Evolutionary conservation across 179 eudicot species (phyloP), one percentile per base, ranked within the genome.

Genomic region (Silene noctiflora): DNA sequence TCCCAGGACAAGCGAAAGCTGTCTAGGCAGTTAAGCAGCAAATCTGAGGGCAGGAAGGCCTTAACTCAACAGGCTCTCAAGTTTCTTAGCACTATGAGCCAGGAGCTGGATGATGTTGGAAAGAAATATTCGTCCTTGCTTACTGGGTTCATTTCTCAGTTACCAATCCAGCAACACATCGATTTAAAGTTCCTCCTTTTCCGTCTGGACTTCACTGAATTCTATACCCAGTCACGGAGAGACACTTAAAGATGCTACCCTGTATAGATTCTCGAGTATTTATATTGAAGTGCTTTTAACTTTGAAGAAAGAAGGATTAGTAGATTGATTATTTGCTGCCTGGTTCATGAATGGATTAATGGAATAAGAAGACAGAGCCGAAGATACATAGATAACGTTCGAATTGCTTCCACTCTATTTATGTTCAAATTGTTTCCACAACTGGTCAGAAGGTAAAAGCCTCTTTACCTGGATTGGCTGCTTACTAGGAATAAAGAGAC

Each of bases 121-220:
- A 88, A 87, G 81, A 90, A 89, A 69, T 94, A 89, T 72, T 89
- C 97, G 31, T 80, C 91, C 35, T 80, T 92, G 46, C 90, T 92
- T 68, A 87, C 86, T 60, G 97, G 89, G 71, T 94, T 94, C 76
- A 89, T 94, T 75, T 88, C 89, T 83, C 87, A 84, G 83, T 75
- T 94, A 80, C 98, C 97, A 1, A 73, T 92, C 79, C 97, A 92
- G 78, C 96, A 92, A 77, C 97, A 94, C 77, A 86, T 92, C 69
- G 98, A 92, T 79, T 71, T 92, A 82, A 94, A 94, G 85, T 92
- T 94, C 87, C 92, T 94, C 33, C 86, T 88, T 78, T 94, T 92
- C 86, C 88, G 97, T 61, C 89, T 94, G 39, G 96, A 94, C 81
- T 94, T 92, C 78, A 90, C 94, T 53, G 94, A 94, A 79, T 94